Base-by-base conservation (phyloP, 768 basidiomycete genomes). In the Suillus clintonianus region DNA sequence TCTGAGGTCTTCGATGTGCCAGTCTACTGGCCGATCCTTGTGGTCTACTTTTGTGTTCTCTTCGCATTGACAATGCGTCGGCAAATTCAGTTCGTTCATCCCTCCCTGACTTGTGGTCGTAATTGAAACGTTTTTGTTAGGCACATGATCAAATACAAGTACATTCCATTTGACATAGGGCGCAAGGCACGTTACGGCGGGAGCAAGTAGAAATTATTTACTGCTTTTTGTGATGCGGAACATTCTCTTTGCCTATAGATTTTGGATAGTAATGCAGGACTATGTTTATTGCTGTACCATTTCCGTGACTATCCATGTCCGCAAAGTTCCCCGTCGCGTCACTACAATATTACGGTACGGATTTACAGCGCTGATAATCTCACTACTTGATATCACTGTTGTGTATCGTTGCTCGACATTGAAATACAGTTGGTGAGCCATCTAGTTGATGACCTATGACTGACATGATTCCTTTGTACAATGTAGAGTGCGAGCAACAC, bases 61-160 rank as follows among this genome's bases (percentile, higher is more conserved):
- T 98, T 98, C 73, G 86, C 92, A 24, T 81, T 99, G 69, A 99
- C 97, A 5, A 97, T 99, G 94, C 86, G 95, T 66, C 82, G 95
- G 65, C 95, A 98, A 78, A 95, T 98, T 68, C 93, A 94, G 95
- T 97, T 75, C 71, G 95, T 72, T 42, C 19, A 10, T 32, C 34
- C n/a, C 30, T 43, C 22, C 8, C 5, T 55, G 22, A 15, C 61
- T 67, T 43, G 71, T 57, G 10, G 65, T 64, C n/a, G 57, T 32
- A 51, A 30, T 63, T 58, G 22, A 57, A 41, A 39, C 34, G 27
- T 54, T n/a, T 41, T 13, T 67, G n/a, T 19, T 71, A 96, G 94
- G 71, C 97, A 99, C 78, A 99, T 99, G 97, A 91, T 97, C 82
- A 97, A 97, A 78, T 99, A 98, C 82, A 94, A 94, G 76, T 98